A percentile compares a stretch with the other conserved stretches of the same genome.
Evolutionary conservation across 2,329 filamentous ascomycete species (phyloP).

Genomic region (Colletotrichum sidae): DNA sequence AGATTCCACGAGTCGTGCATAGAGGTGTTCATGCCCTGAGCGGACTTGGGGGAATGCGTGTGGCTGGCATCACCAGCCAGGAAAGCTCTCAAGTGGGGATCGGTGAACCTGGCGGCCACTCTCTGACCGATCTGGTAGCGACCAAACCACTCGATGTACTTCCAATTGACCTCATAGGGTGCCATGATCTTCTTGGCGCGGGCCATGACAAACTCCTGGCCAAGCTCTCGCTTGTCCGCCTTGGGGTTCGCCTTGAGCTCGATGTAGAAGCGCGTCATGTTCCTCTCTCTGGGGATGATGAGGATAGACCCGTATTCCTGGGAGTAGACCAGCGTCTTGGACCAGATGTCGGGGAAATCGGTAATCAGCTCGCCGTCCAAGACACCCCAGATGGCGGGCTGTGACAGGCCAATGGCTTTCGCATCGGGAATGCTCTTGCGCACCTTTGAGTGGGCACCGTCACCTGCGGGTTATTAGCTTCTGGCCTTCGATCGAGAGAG

Average conservation of each 20-base stretch:
- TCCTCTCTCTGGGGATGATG: constrained; percentile 79
- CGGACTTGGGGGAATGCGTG: constrained; percentile 78
- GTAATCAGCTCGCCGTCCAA: constrained; percentile 78
- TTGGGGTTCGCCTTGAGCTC: constrained; percentile 63
- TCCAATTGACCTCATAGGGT: constrained; percentile 68
- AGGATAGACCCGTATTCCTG: constrained; percentile 76
- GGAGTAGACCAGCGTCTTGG: constrained; percentile 76
- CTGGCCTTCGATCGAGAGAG: not conserved
- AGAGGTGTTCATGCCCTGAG: constrained; percentile 74
- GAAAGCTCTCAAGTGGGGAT: constrained; percentile 72
- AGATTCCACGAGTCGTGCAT: constrained; percentile 73
- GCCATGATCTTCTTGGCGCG: constrained; percentile 71
- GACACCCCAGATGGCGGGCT: constrained; percentile 74
- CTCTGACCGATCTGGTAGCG: constrained; percentile 79
- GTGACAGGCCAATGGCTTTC: constrained; percentile 67
- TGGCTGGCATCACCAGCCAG: constrained; percentile 78
- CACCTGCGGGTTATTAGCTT: constrained; percentile 54
- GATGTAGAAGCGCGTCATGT: constrained; percentile 75
- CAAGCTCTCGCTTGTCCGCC: constrained; percentile 54
- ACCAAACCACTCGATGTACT: constrained; percentile 76
- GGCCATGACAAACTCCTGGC: constrained; percentile 78
- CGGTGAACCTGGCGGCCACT: constrained; percentile 76
- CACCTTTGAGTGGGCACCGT: constrained; percentile 79
- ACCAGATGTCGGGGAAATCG: constrained; percentile 81
- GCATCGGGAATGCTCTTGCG: constrained; percentile 70